Base-by-base conservation (phyloP, 116 monocot genomes). In the Phalaenopsis hybrid region DNA sequence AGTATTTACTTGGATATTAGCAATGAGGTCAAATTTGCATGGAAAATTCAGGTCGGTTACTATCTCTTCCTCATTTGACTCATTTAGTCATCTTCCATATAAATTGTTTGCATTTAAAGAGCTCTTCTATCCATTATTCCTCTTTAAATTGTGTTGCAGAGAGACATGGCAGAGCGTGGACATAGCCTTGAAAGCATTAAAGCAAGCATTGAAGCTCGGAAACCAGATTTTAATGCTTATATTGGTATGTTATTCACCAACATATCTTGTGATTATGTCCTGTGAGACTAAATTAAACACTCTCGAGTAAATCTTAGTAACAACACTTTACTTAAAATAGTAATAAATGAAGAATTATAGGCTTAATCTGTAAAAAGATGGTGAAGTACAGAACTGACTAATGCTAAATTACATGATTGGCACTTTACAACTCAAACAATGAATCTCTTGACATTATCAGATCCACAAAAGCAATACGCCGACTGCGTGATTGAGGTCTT, bases 1-100 rank as follows among this genome's bases (percentile, higher is more conserved):
- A 95, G 98, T 70, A 93, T 98, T 82, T 98, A 98, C 92, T 84
- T 98, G 86, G 98, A 98, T 81, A 98, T 98, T 78, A 95, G 98
- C 83, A 87, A 93, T 75, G 95, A 94, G 65, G 98, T 98, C 43
- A 98, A 98, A 44, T 92, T 98, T 82, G 93, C 95, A 72, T 98
- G 98, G 95, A 98, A 98, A 80, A 98, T 95, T 87, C 98, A 98
- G 93, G 98, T 93, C 44, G 79, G 74, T 75, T 3, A 15, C 15
- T 15, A 55, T 12, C 55, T 55, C 55, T 12, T 3, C 15, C 55
- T 55, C 17, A 55, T 55, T 1, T 15, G 55, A 15, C 55, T 15
- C 55, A 55, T 55, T 55, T 16, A 55, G 55, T 55, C 12, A 15
- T 55, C 55, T 55, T 16, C 55, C 15, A 55, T 55, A 55, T 4